Evolutionary conservation across 257 asterid species (phyloP).

Genomic region (Echites panduratus): DNA sequence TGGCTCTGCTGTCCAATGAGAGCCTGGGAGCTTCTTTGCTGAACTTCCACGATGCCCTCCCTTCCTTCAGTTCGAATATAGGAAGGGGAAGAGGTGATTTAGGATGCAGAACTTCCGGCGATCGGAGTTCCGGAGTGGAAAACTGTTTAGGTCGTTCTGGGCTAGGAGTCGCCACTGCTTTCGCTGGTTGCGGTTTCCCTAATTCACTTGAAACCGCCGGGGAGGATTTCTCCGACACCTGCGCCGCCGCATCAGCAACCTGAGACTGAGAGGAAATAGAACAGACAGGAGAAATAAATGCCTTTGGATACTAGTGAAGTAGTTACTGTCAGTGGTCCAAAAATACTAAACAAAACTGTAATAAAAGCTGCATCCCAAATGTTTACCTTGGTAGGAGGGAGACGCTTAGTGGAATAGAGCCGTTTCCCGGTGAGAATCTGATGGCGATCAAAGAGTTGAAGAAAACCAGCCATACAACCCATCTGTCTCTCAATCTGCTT

Average conservation of each 20-base stretch:
- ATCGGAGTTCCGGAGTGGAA: conserved; percentile 22
- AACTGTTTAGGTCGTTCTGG: conserved; percentile 23
- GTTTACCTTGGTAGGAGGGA: conserved; percentile 43
- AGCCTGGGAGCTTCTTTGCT: conserved; percentile 80
- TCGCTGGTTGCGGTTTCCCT: conserved; percentile 22
- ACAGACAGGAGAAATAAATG: background rate
- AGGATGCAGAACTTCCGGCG: conserved; percentile 33
- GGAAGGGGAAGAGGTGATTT: conserved; percentile 53
- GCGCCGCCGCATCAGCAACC: conserved; percentile 40
- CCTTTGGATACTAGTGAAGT: background rate
- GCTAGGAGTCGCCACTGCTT: conserved; percentile 13
- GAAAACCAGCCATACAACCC: conserved; percentile 88
- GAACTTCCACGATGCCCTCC: conserved; percentile 74
- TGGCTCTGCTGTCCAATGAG: conserved; percentile 89
- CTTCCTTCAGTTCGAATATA: conserved; percentile 51
- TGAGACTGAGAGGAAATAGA: conserved; percentile 3
- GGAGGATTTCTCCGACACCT: conserved; percentile 56
- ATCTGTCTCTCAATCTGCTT: conserved; percentile 55
- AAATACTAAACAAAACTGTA: background rate
- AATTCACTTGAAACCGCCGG: conserved; percentile 41
- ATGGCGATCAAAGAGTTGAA: conserved; percentile 75
- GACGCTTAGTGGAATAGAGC: conserved; percentile 51
- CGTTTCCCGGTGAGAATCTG: conserved; percentile 57
- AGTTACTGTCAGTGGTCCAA: background rate
- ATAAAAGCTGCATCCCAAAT: background rate